Percentiles rank a stretch among this genome's conserved stretches.
phyloP scores from a whole-genome alignment of 2,329 filamentous ascomycete genomes.

The Zymoseptoria tritici region DNA sequence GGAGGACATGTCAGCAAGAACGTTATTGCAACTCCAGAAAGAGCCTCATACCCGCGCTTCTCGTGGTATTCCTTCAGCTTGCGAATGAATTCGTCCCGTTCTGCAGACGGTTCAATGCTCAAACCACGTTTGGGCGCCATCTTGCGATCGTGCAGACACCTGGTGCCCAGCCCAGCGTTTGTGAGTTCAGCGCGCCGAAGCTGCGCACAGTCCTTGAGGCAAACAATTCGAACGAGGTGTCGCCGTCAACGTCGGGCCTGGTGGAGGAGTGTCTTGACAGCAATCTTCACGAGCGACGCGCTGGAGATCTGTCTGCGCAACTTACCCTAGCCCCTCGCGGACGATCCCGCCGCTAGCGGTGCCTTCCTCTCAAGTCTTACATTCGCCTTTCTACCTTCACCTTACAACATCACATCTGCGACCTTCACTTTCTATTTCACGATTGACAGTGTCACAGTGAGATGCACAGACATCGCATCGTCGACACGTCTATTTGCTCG shows the following conservation, averaged over 20 bases:
- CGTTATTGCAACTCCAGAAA: not conserved
- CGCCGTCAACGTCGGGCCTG: not conserved
- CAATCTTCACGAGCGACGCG: not conserved
- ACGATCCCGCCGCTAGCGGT: too few species aligned
- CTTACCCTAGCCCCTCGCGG: too few species aligned
- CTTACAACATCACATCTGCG: too few species aligned
- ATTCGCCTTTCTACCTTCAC: too few species aligned
- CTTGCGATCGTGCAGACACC: slow-evolving; percentile 4
- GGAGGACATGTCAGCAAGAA: slow-evolving; percentile 18
- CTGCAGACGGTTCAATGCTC: slow-evolving; percentile 46
- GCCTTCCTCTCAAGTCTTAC: too few species aligned
- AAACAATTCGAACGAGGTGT: not conserved
- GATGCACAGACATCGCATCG: not conserved
- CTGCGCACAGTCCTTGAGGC: not conserved
- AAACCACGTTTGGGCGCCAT: slow-evolving; percentile 43
- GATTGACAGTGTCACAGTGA: not conserved
- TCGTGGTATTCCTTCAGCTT: slow-evolving; percentile 67
- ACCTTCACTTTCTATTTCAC: not conserved
- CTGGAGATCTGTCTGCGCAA: not conserved
- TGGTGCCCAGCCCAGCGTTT: not conserved
- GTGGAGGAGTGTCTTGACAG: not conserved
- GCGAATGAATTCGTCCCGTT: slow-evolving; percentile 73
- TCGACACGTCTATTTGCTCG: slow-evolving; percentile 7
- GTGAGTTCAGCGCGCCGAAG: not conserved
- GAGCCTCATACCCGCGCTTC: slow-evolving; percentile 56